phyloP scores from a whole-genome alignment of 2,329 filamentous ascomycete genomes.

The Xylariaceae sp. region DNA sequence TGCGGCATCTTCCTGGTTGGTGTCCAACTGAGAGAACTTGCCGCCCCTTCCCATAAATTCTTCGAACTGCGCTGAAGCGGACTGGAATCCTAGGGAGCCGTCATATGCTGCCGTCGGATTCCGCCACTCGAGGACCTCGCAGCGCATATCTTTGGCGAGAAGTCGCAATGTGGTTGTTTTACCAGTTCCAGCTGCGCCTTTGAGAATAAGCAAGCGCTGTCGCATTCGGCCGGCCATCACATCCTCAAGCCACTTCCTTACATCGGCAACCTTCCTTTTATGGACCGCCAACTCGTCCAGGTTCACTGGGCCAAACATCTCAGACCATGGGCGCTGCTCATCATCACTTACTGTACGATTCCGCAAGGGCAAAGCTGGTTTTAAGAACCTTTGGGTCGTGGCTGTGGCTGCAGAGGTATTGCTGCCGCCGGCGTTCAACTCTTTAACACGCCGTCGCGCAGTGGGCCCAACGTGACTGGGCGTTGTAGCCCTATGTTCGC shows the following conservation, averaged over 20 bases:
- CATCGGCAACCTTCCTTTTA: constrained; percentile 87
- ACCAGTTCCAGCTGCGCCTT: constrained; percentile 83
- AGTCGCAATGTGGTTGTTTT: constrained; percentile 85
- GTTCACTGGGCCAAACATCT: constrained; percentile 69
- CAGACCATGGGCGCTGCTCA: constrained; percentile 76
- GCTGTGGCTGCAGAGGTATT: constrained; percentile 15
- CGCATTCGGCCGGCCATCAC: constrained; percentile 60
- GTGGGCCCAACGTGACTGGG: constrained; percentile 53
- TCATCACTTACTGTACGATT: constrained; percentile 44
- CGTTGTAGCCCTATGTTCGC: constrained; percentile 44
- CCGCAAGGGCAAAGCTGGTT: constrained; percentile 34
- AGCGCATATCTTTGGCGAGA: constrained; percentile 69
- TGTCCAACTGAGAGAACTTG: constrained; percentile 68
- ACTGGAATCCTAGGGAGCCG: constrained; percentile 58
- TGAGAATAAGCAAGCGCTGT: constrained; percentile 75
- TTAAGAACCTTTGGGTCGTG: constrained; percentile 50
- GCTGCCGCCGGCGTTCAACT: constrained; percentile 29
- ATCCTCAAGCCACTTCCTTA: constrained; percentile 73
- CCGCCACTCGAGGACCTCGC: constrained; percentile 82
- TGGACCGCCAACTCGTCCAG: constrained; percentile 87
- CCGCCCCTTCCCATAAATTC: constrained; percentile 82
- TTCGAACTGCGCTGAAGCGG: constrained; percentile 76
- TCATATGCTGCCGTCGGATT: constrained; percentile 64
- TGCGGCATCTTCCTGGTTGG: constrained; percentile 26
- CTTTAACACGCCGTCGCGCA: constrained; percentile 49